These are phyloP conservation scores for Sclerotinia nivalis DNA, from an alignment of 2,329 filamentous ascomycete genomes.

Conservation along the genomic window DNA sequence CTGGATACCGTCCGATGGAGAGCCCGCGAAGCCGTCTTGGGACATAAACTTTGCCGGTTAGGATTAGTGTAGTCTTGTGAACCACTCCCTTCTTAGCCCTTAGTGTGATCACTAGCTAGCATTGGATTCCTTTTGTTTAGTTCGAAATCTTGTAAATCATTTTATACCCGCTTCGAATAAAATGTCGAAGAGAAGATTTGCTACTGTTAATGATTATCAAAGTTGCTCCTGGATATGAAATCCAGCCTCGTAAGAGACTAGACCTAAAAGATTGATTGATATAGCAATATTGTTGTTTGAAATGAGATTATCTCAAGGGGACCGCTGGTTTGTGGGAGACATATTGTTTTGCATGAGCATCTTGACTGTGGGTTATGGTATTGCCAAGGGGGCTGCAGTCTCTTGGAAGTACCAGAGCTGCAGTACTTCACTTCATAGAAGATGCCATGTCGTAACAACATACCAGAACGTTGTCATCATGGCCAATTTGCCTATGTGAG, in stretches of 20 bases:
- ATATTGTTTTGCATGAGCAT: conserved; percentile 16
- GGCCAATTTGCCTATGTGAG: neutral
- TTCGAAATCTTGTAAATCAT: conserved; percentile 10
- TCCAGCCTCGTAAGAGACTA: conserved; percentile 11
- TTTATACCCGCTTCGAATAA: conserved; percentile 31
- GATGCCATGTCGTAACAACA: conserved; percentile 17
- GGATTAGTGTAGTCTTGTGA: conserved; percentile 23
- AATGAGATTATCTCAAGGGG: neutral
- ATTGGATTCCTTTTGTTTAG: conserved; percentile 21
- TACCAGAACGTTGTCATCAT: conserved; percentile 13
- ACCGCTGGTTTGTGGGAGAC: conserved; percentile 20
- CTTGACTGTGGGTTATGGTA: neutral
- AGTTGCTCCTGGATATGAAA: neutral
- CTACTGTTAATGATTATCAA: conserved; percentile 2
- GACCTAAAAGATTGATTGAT: neutral
- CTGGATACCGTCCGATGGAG: conserved; percentile 12
- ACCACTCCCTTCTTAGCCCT: conserved; percentile 25
- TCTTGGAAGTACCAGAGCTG: conserved; percentile 8
- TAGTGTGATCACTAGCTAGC: conserved; percentile 19
- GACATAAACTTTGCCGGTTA: conserved; percentile 10
- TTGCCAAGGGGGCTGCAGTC: conserved; percentile 6
- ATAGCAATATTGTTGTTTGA: neutral
- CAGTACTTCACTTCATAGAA: conserved; percentile 3
- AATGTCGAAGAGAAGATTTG: conserved; percentile 23
- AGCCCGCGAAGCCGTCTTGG: conserved; percentile 7